These are phyloP conservation scores for Lablab purpureus DNA, from an alignment of 306 rosid genomes.

Conservation along the genomic window DNA sequence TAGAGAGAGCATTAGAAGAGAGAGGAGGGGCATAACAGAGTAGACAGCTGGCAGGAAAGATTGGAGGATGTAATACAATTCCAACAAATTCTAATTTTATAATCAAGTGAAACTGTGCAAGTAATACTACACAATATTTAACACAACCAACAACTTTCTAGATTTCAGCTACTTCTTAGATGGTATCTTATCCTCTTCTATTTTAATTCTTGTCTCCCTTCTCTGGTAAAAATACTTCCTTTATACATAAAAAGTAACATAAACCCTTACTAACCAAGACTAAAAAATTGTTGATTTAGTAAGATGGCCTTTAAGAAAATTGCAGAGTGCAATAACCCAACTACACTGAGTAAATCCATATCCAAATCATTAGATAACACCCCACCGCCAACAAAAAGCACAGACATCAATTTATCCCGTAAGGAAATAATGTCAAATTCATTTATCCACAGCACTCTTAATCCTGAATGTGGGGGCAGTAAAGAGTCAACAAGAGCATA, in stretches of 20 bases:
- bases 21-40: no score
- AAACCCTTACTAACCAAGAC: no score
- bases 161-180: not conserved
- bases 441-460: not conserved
- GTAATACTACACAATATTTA: not conserved
- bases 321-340: no score
- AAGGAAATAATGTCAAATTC: constrained; percentile 1
- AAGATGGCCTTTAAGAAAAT: no score
- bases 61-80: no score
- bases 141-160: constrained; percentile 15
- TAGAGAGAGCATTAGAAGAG: no score
- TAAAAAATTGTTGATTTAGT: no score
- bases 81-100: not conserved
- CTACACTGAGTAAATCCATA: no score
- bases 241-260: not conserved
- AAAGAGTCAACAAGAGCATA: constrained; percentile 13
- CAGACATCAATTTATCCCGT: no score
- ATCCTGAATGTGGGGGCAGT: not conserved
- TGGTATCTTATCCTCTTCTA: not conserved
- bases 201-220: not conserved
- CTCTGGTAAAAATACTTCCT: not conserved
- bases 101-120: not conserved
- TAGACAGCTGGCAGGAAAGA: no score
- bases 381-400: no score
- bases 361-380: no score